Conservation (phyloP, 768 basidiomycete species). For the Russula compacta region DNA sequence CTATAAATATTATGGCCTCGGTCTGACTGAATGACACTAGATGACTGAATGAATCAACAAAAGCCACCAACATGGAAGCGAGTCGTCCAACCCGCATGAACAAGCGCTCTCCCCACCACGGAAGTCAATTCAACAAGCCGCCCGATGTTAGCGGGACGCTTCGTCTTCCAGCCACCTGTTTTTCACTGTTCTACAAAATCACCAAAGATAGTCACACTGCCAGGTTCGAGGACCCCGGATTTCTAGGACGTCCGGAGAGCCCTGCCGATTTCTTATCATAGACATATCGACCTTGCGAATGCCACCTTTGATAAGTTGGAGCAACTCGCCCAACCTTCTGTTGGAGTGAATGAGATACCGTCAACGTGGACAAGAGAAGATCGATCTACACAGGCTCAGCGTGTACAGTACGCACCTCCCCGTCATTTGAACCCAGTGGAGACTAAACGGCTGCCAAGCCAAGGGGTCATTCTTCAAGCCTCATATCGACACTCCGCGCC, state of each 20-base stretch:
- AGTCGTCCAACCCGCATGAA: background rate
- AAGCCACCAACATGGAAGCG: too few relatives aligned
- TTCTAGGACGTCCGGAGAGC: background rate
- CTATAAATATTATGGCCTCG: too few relatives aligned
- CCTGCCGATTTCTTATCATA: background rate
- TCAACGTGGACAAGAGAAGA: background rate
- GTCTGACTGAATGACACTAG: too few relatives aligned
- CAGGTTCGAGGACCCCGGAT: constrained; percentile 22
- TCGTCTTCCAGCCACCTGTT: background rate
- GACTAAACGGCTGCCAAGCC: background rate
- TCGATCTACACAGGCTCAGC: background rate
- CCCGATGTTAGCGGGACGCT: background rate
- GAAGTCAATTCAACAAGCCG: constrained; percentile 9
- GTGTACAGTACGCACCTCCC: background rate
- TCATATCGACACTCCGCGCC: background rate
- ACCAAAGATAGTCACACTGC: background rate
- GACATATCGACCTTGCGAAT: background rate
- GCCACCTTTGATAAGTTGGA: background rate
- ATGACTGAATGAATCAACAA: too few relatives aligned
- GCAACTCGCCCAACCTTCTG: background rate
- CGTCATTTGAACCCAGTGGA: background rate
- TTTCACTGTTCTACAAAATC: background rate
- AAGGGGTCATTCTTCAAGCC: background rate
- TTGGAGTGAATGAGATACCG: background rate
- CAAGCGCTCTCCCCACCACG: background rate